Conservation (phyloP, 148 eudicot species). For the Camellia sinensis region DNA sequence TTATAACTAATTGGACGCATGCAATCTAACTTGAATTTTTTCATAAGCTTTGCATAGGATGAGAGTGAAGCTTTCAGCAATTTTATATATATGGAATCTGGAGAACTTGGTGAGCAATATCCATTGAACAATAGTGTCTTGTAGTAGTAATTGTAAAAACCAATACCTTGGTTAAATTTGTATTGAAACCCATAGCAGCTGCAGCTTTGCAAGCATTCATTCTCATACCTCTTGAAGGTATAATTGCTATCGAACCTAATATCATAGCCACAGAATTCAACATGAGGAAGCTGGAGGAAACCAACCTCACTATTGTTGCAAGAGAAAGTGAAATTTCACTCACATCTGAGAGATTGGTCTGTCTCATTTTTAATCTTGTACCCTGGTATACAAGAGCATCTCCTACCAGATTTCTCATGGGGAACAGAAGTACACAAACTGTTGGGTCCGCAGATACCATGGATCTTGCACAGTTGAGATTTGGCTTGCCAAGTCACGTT, state of each 20-base stretch:
- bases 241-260: neutral
- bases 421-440: slow-evolving; percentile 22
- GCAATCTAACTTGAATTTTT: slow-evolving; percentile 17
- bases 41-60: neutral
- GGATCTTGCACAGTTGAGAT: slow-evolving; percentile 21
- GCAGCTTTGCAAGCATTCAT: slow-evolving; percentile 17
- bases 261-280: slow-evolving; percentile 31
- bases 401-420: slow-evolving; percentile 16
- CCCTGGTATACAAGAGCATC: slow-evolving; percentile 39
- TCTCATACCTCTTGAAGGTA: slow-evolving; percentile 20
- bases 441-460: slow-evolving; percentile 42
- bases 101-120: neutral
- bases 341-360: slow-evolving; percentile 42
- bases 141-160: slow-evolving; percentile 18
- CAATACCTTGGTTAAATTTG: neutral
- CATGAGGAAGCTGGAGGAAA: slow-evolving; percentile 19
- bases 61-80: slow-evolving; percentile 16
- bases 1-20: slow-evolving; percentile 5
- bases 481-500: slow-evolving; percentile 42
- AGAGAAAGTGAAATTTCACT: slow-evolving; percentile 20
- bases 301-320: neutral
- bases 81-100: slow-evolving; percentile 16
- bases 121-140: slow-evolving; percentile 33
- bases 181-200: slow-evolving; percentile 33
- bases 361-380: slow-evolving; percentile 24